Percentiles rank a stretch among this genome's conserved stretches.
phyloP scores from a whole-genome alignment of 495 filamentous ascomycete genomes.

The Penicillium desertorum region DNA sequence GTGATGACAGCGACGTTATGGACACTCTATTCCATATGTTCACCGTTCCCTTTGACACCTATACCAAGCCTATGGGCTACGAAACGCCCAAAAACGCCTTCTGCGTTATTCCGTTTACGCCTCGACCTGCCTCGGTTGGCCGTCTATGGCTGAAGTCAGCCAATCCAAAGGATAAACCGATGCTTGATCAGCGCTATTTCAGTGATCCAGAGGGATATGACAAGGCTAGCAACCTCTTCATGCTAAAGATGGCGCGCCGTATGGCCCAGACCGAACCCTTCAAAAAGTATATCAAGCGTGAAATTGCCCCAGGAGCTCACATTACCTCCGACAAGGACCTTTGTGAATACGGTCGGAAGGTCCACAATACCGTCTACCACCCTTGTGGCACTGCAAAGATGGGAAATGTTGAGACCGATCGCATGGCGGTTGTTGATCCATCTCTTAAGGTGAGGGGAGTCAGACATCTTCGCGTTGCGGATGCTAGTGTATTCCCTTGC shows the following conservation, averaged over 20 bases:
- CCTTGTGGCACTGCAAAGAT: slow-evolving; percentile 85
- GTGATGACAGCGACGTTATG: slow-evolving; percentile 57
- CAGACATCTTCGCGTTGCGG: slow-evolving; percentile 59
- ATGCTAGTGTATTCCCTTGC: slow-evolving; percentile 66
- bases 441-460: slow-evolving; percentile 56
- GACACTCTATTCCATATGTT: no score
- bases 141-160: slow-evolving; percentile 67
- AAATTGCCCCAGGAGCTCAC: slow-evolving; percentile 73
- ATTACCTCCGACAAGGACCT: slow-evolving; percentile 68
- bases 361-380: slow-evolving; percentile 83
- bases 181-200: slow-evolving; percentile 85
- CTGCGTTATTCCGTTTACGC: slow-evolving; percentile 90
- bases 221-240: slow-evolving; percentile 72
- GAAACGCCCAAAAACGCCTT: slow-evolving; percentile 72
- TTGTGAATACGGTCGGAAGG: slow-evolving; percentile 68
- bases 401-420: slow-evolving; percentile 64
- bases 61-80: slow-evolving; percentile 69
- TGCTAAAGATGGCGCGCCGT: slow-evolving; percentile 66
- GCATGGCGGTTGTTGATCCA: slow-evolving; percentile 62
- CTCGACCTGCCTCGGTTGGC: slow-evolving; percentile 69
- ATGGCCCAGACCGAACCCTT: slow-evolving; percentile 67
- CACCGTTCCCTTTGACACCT: slow-evolving; percentile 80
- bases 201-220: slow-evolving; percentile 82
- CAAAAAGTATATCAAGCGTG: slow-evolving; percentile 73
- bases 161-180: slow-evolving; percentile 73